These are phyloP conservation scores for Dactylellina sp. DNA, from an alignment of 2,329 filamentous ascomycete species.

Conservation along the genomic window DNA sequence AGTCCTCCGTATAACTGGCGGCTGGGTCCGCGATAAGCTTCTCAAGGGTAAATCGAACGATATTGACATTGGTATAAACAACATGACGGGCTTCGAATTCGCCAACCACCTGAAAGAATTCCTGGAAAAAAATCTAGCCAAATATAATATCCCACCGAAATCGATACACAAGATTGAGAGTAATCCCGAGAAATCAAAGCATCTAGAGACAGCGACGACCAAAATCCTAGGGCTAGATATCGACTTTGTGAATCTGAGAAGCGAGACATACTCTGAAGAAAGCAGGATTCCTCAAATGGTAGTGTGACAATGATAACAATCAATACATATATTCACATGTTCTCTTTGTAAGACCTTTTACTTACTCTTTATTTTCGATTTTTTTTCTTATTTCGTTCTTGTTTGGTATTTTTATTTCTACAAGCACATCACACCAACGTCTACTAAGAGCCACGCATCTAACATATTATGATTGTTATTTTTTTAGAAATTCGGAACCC, in stretches of 20 bases:
- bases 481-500: constrained; percentile 84
- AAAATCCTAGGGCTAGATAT: constrained; percentile 87
- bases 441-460: too few species aligned
- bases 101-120: constrained; percentile 76
- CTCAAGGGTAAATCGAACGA: constrained; percentile 79
- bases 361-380: too few species aligned
- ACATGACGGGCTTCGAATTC: constrained; percentile 83
- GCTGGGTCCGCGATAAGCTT: constrained; percentile 88
- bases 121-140: constrained; percentile 73
- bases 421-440: too few species aligned
- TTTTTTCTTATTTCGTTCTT: constrained; percentile 1
- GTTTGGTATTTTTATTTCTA: too few species aligned
- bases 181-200: constrained; percentile 96
- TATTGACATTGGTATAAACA: constrained; percentile 86
- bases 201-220: constrained; percentile 90
- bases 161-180: constrained; percentile 87
- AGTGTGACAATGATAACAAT: too few species aligned
- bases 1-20: constrained; percentile 81
- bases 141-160: constrained; percentile 72
- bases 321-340: too few species aligned
- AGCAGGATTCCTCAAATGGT: constrained; percentile 89
- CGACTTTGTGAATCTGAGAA: constrained; percentile 92
- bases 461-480: not conserved
- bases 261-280: constrained; percentile 89
- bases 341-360: constrained; percentile 1